Evolutionary conservation across 352 stramenopile species (phyloP).

Genomic region (Aphanomyces euteiches): DNA sequence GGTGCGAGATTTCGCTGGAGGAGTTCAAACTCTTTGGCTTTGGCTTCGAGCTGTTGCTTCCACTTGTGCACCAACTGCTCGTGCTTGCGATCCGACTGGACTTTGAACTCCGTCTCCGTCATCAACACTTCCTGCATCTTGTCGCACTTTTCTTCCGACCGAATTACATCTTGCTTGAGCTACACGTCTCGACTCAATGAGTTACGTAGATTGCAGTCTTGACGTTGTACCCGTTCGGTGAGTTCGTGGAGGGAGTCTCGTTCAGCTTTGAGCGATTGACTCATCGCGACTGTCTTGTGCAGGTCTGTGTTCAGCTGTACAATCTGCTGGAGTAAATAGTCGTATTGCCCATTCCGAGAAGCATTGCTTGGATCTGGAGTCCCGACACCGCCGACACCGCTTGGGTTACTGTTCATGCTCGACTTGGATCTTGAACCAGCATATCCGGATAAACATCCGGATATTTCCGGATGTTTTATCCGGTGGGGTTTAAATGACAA

Average conservation of each 20-base stretch:
- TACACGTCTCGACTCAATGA: slow-evolving; percentile 29
- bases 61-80: slow-evolving; percentile 78
- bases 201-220: background rate
- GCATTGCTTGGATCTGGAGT: background rate
- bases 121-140: slow-evolving; percentile 75
- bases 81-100: slow-evolving; percentile 76
- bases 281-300: slow-evolving; percentile 77
- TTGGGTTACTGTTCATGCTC: too few species aligned
- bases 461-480: too few species aligned
- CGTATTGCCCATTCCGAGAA: slow-evolving; percentile 43
- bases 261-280: slow-evolving; percentile 72
- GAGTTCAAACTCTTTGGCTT: slow-evolving; percentile 72
- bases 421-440: too few species aligned
- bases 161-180: slow-evolving; percentile 62
- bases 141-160: slow-evolving; percentile 70
- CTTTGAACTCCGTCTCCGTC: slow-evolving; percentile 79
- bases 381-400: background rate
- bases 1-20: slow-evolving; percentile 81
- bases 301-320: slow-evolving; percentile 80
- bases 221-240: slow-evolving; percentile 44
- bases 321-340: slow-evolving; percentile 73
- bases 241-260: slow-evolving; percentile 60
- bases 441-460: too few species aligned
- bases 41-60: slow-evolving; percentile 80
- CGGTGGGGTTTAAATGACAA: too few species aligned